A percentile compares a stretch with the other conserved stretches of the same genome.
phyloP scores from a whole-genome alignment of 2,329 filamentous ascomycete species.

The Byssochlamys sp. region DNA sequence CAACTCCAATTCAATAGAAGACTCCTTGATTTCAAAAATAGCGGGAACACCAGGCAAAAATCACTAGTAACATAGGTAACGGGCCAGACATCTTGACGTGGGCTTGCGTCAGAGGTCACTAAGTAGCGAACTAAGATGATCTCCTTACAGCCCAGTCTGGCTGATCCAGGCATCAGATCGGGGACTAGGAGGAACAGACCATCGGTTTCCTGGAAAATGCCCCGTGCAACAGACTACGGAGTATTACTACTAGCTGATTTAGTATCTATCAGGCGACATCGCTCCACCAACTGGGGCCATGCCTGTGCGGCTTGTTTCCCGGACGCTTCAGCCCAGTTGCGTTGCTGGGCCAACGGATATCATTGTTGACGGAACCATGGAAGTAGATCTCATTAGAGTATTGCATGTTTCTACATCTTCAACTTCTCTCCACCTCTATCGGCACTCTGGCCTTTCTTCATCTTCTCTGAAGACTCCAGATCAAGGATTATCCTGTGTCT shows the following conservation, averaged over 20 bases:
- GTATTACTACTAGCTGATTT: not conserved
- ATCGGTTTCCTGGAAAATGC: not conserved
- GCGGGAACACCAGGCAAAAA: not conserved
- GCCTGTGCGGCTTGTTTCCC: constrained; percentile 21
- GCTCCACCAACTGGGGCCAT: constrained; percentile 6
- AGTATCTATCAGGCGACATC: not conserved
- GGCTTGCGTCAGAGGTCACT: not conserved
- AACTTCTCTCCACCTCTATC: constrained; percentile 19
- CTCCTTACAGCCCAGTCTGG: not conserved
- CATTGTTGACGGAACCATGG: constrained; percentile 32
- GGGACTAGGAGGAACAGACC: not conserved
- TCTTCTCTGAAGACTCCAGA: not conserved
- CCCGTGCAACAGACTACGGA: not conserved
- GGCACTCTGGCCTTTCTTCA: not conserved
- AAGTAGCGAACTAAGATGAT: not conserved
- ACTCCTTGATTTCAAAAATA: not conserved
- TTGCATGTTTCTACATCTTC: constrained; percentile 14
- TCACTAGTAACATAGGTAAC: not conserved
- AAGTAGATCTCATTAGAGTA: constrained; percentile 22
- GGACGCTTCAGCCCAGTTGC: constrained; percentile 16
- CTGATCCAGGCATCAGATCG: not conserved
- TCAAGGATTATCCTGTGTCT: not conserved
- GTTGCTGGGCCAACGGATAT: constrained; percentile 30
- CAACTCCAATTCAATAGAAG: not conserved
- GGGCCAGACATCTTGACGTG: not conserved